These are phyloP conservation scores for Trifolium subterraneum DNA, from an alignment of 306 rosid genomes.

Conservation along the genomic window DNA sequence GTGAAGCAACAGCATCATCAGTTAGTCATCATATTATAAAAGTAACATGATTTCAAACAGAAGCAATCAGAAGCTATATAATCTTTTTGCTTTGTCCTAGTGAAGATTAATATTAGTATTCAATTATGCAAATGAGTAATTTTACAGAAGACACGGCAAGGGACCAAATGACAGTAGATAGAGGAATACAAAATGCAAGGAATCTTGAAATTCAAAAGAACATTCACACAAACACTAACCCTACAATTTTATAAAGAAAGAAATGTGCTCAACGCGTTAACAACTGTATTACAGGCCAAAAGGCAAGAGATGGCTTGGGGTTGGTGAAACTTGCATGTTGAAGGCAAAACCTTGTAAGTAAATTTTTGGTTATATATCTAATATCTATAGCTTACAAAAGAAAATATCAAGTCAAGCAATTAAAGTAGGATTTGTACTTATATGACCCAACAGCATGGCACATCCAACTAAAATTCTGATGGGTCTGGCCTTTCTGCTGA, in stretches of 20 bases:
- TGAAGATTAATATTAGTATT: background rate
- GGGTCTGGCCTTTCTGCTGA: constrained; percentile 52
- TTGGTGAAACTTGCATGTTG: constrained; percentile 9
- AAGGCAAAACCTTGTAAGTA: constrained; percentile 24
- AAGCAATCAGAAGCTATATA: constrained; percentile 34
- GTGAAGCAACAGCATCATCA: constrained; percentile 32
- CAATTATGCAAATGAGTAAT: background rate
- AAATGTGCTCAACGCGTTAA: background rate
- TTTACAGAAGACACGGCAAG: background rate
- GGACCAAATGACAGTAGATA: background rate
- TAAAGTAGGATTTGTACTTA: constrained; percentile 64
- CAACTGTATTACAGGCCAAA: background rate
- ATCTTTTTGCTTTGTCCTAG: constrained; percentile 7
- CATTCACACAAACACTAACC: background rate
- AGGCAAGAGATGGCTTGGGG: constrained; percentile 8
- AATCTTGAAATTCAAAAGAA: constrained; percentile 5
- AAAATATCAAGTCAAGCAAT: constrained; percentile 25
- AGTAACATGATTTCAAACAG: constrained; percentile 22
- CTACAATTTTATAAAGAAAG: background rate
- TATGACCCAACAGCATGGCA: constrained; percentile 96
- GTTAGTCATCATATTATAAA: constrained; percentile 41
- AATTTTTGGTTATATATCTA: constrained; percentile 7
- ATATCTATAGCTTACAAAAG: constrained; percentile 19
- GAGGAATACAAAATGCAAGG: constrained; percentile 1
- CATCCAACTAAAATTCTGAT: constrained; percentile 76